These are phyloP conservation scores for Pueraria montana DNA, from an alignment of 306 rosid species.

Conservation along the genomic window DNA sequence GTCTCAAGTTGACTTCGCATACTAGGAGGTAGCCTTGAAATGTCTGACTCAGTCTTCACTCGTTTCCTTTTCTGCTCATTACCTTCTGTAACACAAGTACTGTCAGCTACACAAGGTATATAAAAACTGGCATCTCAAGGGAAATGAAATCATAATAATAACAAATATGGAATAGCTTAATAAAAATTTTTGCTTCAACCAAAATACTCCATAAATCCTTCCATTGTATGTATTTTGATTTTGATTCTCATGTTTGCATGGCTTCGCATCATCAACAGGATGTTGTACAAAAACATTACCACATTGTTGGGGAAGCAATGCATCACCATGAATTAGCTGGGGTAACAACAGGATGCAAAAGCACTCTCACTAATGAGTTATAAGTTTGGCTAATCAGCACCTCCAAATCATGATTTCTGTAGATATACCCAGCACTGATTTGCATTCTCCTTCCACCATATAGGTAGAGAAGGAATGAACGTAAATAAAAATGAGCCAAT, in stretches of 20 bases:
- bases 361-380: constrained; percentile 21
- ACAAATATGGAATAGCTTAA: constrained; percentile 13
- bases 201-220: constrained; percentile 21
- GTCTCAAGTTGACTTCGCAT: constrained; percentile 77
- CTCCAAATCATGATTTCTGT: constrained; percentile 31
- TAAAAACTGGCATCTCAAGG: constrained; percentile 37
- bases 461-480: constrained; percentile 35
- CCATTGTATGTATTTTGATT: constrained; percentile 28
- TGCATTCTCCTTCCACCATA: constrained; percentile 44
- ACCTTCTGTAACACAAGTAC: constrained; percentile 75
- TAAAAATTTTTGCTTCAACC: constrained; percentile 20
- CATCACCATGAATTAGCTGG: constrained; percentile 37
- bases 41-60: constrained; percentile 84
- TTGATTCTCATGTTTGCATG: constrained; percentile 10
- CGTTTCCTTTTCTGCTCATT: constrained; percentile 88
- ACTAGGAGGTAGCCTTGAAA: constrained; percentile 71
- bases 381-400: constrained; percentile 6
- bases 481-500: constrained; percentile 21
- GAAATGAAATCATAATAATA: constrained; percentile 20
- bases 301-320: constrained; percentile 29
- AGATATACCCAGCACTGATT: constrained; percentile 28
- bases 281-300: constrained; percentile 36
- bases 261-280: constrained; percentile 41
- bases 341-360: constrained; percentile 42
- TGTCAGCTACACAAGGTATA: constrained; percentile 47